phyloP scores from a whole-genome alignment of 2,329 filamentous ascomycete genomes.

The Sclerotinia glacialis region DNA sequence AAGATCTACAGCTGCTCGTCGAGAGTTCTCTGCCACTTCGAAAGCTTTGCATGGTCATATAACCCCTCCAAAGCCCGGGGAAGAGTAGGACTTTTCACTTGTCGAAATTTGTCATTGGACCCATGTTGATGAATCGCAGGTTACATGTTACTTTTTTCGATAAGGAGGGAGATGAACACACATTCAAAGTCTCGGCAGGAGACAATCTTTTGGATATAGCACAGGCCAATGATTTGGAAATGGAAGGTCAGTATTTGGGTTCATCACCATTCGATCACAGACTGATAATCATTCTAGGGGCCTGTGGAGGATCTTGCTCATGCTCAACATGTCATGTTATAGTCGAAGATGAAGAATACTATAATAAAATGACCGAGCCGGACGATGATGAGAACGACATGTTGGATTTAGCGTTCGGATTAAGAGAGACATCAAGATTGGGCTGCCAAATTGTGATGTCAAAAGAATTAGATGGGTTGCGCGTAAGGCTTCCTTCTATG shows the following conservation, averaged over 20 bases:
- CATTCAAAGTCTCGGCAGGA: constrained; percentile 76
- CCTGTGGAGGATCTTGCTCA: constrained; percentile 81
- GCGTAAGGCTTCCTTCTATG: constrained; percentile 85
- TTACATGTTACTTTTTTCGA: constrained; percentile 90
- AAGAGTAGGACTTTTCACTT: constrained; percentile 64
- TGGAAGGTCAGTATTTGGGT: constrained; percentile 67
- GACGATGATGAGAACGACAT: constrained; percentile 68
- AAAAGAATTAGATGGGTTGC: constrained; percentile 82
- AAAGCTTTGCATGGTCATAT: constrained; percentile 71
- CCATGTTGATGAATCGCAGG: constrained; percentile 46
- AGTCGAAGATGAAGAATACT: constrained; percentile 60
- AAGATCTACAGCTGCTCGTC: constrained; percentile 9
- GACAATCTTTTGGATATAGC: constrained; percentile 96
- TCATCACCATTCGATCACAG: not conserved
- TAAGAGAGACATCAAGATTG: constrained; percentile 64
- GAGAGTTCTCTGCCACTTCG: constrained; percentile 63
- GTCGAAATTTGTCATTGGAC: not conserved
- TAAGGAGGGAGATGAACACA: constrained; percentile 76
- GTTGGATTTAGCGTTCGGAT: constrained; percentile 70
- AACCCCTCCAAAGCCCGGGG: constrained; percentile 78
- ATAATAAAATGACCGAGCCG: constrained; percentile 60
- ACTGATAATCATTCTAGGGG: constrained; percentile 49
- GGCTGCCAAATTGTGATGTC: constrained; percentile 70
- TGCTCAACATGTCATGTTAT: constrained; percentile 76
- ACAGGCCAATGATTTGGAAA: constrained; percentile 90